Base-by-base conservation (phyloP, 805 yeast genomes). In the Groenewaldozyma tartarivorans region DNA sequence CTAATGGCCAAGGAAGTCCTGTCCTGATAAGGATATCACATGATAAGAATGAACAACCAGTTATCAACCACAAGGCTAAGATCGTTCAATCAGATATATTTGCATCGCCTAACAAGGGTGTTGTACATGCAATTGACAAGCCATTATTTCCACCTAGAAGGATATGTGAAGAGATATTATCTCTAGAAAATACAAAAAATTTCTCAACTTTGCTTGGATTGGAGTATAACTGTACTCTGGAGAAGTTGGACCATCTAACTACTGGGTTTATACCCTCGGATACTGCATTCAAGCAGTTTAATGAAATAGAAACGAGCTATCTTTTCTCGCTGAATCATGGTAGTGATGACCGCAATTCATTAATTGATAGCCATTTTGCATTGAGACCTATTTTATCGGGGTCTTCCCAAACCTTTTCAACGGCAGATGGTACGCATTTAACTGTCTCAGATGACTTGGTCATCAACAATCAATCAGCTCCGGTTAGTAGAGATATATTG, bases 51-150 rank as follows among this genome's bases (percentile, higher is more conserved):
- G 21, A 16, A 15, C 30, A 26, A 29, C 38, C 16, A n/a, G n/a
- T 31, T n/a, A 22, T 38, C 33, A 43, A 45, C 35, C 43, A 43
- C 31, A n/a, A 24, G 3, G 59, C 73, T 0, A 58, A 64, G n/a
- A 73, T 81, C 3, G 67, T 79, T 1, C 81, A 76, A 19, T 58
- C 68, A 1, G 80, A 81, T 52, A 55, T 75, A 20, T 60, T 57
- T 39, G 85, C 92, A 1, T 67, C 68, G 39, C 72, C 75, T 35
- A 83, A 79, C 50, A 68, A 75, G 49, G 74, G 88, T 0, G 73
- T 72, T 21, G 74, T 85, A 9, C 85, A 81, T 44, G 86, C 82
- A 1, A 65, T 81, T 2, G 61, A 15, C 50, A 71, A 7, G 47
- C 81, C 1, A 63, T 66, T 11, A 29, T 51, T 24, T 61, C 60